Conservation (phyloP, 1,139 yeast species). For the Kazachstania sp. region DNA sequence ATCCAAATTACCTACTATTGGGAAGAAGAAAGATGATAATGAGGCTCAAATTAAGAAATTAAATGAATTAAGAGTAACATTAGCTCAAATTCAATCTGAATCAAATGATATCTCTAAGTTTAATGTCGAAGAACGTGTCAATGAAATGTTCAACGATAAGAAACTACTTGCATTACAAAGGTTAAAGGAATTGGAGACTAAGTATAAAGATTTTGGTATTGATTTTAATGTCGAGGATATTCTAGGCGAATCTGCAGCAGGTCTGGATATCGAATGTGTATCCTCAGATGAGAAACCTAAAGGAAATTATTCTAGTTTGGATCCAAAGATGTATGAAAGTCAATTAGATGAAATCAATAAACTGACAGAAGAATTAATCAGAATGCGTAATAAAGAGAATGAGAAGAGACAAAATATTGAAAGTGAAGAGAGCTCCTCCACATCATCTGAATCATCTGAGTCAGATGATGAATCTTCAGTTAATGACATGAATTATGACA, state of each 20-base stretch:
- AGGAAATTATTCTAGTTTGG: conserved; percentile 27
- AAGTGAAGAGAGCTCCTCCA: not conserved
- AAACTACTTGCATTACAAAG: conserved; percentile 60
- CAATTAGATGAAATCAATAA: conserved; percentile 41
- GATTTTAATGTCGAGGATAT: conserved; percentile 35
- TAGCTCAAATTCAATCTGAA: conserved; percentile 57
- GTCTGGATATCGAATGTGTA: not conserved
- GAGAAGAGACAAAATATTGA: conserved; percentile 1
- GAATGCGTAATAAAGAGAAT: conserved; percentile 10
- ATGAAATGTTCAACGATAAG: conserved; percentile 50
- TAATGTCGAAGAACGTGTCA: conserved; percentile 42
- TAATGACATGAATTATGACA: conserved; percentile 1
- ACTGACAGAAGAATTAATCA: conserved; percentile 34
- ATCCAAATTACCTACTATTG: not conserved
- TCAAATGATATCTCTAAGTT: conserved; percentile 67
- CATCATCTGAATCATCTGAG: conserved; percentile 11
- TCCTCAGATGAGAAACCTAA: not conserved
- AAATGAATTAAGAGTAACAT: conserved; percentile 47
- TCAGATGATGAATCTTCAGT: conserved; percentile 2
- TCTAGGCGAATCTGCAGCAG: conserved; percentile 2
- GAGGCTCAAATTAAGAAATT: conserved; percentile 36
- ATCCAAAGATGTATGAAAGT: conserved; percentile 38
- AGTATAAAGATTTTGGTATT: conserved; percentile 53
- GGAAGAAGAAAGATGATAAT: conserved; percentile 5
- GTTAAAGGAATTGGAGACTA: conserved; percentile 51